Evolutionary conservation across 805 yeast genomes (phyloP), one percentile per base, ranked within the genome.

Genomic region (Hanseniaspora lachancei): DNA sequence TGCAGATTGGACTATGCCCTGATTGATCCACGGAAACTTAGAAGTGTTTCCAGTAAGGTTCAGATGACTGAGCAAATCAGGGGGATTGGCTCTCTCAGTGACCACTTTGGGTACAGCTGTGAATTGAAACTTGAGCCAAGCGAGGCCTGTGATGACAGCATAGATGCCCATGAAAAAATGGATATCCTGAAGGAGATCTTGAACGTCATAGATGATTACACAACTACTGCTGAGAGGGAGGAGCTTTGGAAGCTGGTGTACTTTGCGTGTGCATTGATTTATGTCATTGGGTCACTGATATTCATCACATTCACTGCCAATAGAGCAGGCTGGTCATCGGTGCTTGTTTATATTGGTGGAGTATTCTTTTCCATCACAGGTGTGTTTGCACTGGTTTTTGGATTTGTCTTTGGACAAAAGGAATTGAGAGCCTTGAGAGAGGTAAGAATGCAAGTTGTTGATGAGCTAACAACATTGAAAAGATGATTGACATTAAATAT

Each of bases 1-100:
- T 84, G 91, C 62, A 73, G 98, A 43, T 73, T 93, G 50, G 98
- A 93, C 64, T 93, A 91, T 65, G 95, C 96, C 0, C 75, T 93
- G 58, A 78, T 85, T 50, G 95, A 86, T 64, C 68, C 78, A 0
- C 60, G 67, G 0, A 70, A 71, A 49, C 69, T 89, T 23, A 66
- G 61, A 2, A 83, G 88, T 0, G 58, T 76, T 1, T 74, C 72
- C n/a, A 89, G 95, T 0, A 67, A 73, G 7, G 96, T 89, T 1
- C 75, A 74, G 32, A 89, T 93, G 64, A 81, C 88, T 1, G 95
- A 86, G 47, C 63, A 66, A 23, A 70, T 86, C 9, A 83, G 85
- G 0, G 74, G 71, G 0, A 73, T 86, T 0, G 88, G 95, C 29
- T 84, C 95, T 4, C 82, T 78, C 59, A 87, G 96, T 0, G 98